Evolutionary conservation across 164 flowering plant species (phyloP), one percentile per base, ranked within the genome.

Genomic region (Litsea cubeba): DNA sequence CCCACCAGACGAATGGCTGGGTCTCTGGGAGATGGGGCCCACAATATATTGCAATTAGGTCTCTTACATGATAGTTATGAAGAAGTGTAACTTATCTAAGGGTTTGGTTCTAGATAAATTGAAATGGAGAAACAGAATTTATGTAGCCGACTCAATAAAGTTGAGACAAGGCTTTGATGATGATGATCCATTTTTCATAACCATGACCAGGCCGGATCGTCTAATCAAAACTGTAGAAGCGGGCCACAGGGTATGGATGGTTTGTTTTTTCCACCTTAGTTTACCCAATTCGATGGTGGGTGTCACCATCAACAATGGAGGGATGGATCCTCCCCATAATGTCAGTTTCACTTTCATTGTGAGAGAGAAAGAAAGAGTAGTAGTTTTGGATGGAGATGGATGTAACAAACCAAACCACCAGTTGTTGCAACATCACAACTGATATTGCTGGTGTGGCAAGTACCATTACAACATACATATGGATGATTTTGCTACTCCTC

Each of bases 401-500:
- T 26, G 70, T 67, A 25, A 65, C 23, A n/a, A 49, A 73, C 24
- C 65, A 35, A 73, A 64, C 70, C 62, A 74, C 70, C 64, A 65
- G 50, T 74, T 49, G 76, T 18, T 65, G 62, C 71, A 50, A 74
- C 64, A 66, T 74, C 71, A 67, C 68, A 65, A 40, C 46, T 8
- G 46, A 40, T 40, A 40, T 40, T 40, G 46, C 46, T 40, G 46
- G 62, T 18, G 62, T 58, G 62, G n/a, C 22, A 58, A n/a, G 22
- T n/a, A 14, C 62, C 62, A 58, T 17, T 58, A 58, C 46, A 40
- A 40, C 18, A n/a, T 58, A 58, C 8, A n/a, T 58, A 17, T 58
- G 62, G 62, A 58, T 58, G 22, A 17, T 58, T 58, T 58, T 58
- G 62, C 62, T 58, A 58, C 2, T 17, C 18, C 8, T 58, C 22